These are phyloP conservation scores for Symbiotaphrina buchneri DNA, from an alignment of 495 filamentous ascomycete species.

Conservation along the genomic window DNA sequence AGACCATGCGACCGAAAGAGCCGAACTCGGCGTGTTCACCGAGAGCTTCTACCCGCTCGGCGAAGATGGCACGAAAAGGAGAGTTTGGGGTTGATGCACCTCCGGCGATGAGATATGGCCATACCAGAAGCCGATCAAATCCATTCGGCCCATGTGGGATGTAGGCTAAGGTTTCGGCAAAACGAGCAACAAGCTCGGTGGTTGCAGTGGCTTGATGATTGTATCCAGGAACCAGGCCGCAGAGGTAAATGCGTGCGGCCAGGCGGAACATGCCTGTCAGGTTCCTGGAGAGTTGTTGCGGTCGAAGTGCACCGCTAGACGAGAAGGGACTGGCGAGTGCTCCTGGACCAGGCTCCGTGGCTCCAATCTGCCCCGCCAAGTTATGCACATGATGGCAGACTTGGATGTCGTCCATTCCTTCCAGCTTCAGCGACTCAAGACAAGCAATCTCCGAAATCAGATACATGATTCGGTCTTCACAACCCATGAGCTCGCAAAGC, in stretches of 20 bases:
- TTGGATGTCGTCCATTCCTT: conserved; percentile 59
- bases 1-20: conserved; percentile 65
- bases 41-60: conserved; percentile 42
- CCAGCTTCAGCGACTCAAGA: conserved; percentile 66
- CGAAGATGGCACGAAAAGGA: conserved; percentile 52
- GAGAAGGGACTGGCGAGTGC: conserved; percentile 15
- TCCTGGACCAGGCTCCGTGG: conserved; percentile 33
- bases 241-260: conserved; percentile 86
- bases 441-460: conserved; percentile 94
- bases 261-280: conserved; percentile 78
- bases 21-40: conserved; percentile 59
- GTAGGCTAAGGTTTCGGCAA: conserved; percentile 45
- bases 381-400: conserved; percentile 68
- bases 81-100: conserved; percentile 45
- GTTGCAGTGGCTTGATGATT: conserved; percentile 45
- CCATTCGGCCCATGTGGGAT: conserved; percentile 65
- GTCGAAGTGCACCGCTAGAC: conserved; percentile 49
- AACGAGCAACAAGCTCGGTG: conserved; percentile 46
- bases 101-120: conserved; percentile 79
- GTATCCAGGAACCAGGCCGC: conserved; percentile 77
- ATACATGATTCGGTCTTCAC: conserved; percentile 95
- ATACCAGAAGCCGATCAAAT: conserved; percentile 77
- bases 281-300: conserved; percentile 60
- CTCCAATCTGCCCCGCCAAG: conserved; percentile 60
- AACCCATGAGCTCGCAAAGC: conserved; percentile 87